Evolutionary conservation across 1,139 yeast genomes (phyloP), one percentile per base, ranked within the genome.

Genomic region (Candida dubliniensis): DNA sequence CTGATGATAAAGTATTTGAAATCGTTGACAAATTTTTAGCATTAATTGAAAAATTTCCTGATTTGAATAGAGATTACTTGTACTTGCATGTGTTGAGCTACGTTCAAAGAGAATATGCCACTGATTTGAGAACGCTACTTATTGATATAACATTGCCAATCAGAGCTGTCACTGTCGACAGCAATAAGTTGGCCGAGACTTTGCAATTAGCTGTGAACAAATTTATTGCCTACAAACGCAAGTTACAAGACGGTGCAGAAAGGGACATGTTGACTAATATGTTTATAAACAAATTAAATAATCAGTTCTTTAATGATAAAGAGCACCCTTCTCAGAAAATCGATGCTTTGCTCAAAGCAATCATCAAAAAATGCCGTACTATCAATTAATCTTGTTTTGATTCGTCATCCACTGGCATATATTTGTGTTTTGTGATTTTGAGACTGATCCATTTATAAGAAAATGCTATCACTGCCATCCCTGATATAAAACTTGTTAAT

Each of bases 181-280:
- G 72, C 45, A 60, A 66, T 2, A 54, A 60, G 8, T 81, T 86
- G 59, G 81, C 87, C 10, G 82, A 77, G 43, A 63, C 68, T 44
- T 72, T 91, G 54, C 89, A 87, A 63, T 72, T 77, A 32, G 75
- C 90, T 13, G 87, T 90, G 34, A 85, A 84, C 57, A 82, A 84
- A 58, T 87, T 81, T 61, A 67, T 79, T 51, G 86, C 89, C 1
- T 81, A 81, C 58, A 77, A 76, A 57, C 59, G 62, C 46, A 80
- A 79, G 58, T 47, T 66, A 31, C 58, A 57, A 40, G 61, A 62
- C 35, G 60, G 56, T 36, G 56, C 62, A 13, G 64, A 67, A 38
- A 71, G 71, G 46, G 61, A 67, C 9, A 63, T 66, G 31, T 69
- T 88, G 50, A 77, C 77, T 47, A 61, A 62, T 10, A 55, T 61